A percentile compares a stretch with the other conserved stretches of the same genome.
These are phyloP conservation scores for Diplodia sapinea DNA, from an alignment of 2,329 filamentous ascomycete genomes.

Conservation along the genomic window DNA sequence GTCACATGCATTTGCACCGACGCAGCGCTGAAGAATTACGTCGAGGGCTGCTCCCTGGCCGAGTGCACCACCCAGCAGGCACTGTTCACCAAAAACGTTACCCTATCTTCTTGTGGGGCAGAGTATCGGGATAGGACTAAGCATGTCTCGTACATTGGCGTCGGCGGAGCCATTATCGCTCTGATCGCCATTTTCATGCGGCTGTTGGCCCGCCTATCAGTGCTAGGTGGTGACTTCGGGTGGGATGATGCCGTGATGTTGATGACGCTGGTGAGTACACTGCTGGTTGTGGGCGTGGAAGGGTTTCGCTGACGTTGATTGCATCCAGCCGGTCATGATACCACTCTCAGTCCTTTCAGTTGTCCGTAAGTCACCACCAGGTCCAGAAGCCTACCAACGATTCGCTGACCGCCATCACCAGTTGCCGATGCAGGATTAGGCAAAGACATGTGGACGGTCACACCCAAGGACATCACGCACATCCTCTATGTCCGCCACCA, in stretches of 20 bases:
- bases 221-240: slow-evolving; percentile 41
- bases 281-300: neutral
- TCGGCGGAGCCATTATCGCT: slow-evolving; percentile 45
- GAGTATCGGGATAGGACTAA: slow-evolving; percentile 47
- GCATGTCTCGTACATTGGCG: slow-evolving; percentile 42
- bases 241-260: slow-evolving; percentile 49
- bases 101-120: slow-evolving; percentile 47
- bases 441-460: slow-evolving; percentile 59
- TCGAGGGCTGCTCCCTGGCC: slow-evolving; percentile 8
- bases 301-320: neutral
- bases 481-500: slow-evolving; percentile 45
- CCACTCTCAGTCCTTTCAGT: slow-evolving; percentile 38
- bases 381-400: neutral
- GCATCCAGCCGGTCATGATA: slow-evolving; percentile 36
- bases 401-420: neutral
- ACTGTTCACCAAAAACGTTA: slow-evolving; percentile 50
- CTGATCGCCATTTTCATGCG: slow-evolving; percentile 45
- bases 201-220: slow-evolving; percentile 45
- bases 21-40: slow-evolving; percentile 10
- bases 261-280: slow-evolving; percentile 30
- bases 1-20: slow-evolving; percentile 31
- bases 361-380: slow-evolving; percentile 5
- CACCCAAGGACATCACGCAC: slow-evolving; percentile 49
- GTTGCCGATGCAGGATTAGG: slow-evolving; percentile 53
- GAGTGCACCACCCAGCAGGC: slow-evolving; percentile 26